Evolutionary conservation across 108 stramenopile genomes (phyloP), one percentile per base, ranked within the genome.

Genomic region (Skeletonema tropicum): DNA sequence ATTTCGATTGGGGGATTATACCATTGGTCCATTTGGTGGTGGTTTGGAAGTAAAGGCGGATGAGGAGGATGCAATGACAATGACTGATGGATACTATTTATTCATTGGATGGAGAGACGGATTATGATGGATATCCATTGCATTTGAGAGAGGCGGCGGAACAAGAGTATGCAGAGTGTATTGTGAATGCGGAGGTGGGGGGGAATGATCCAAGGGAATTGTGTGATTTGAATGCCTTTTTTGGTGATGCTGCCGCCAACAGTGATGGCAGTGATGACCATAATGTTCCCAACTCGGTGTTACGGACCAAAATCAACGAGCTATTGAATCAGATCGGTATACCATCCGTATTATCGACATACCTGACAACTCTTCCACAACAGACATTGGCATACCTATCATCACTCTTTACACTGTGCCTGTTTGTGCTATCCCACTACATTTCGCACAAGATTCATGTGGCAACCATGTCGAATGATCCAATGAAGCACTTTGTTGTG

Each of bases 401-500:
- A 31, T 83, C 82, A 29, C 46, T 83, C 35, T 62, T 76, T 9
- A 71, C 71, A 45, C 57, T 76, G 52, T 35, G 71, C 13, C 42
- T 83, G 19, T 68, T 76, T 60, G 49, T 76, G n/a, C 58, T 64
- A 5, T 73, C 75, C 0, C 75, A 76, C 60, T 69, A 68, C 45
- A 42, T 83, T 19, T 55, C 75, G 2, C 71, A 76, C 32, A 72
- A 73, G 48, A 73, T 77, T 12, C 52, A 70, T 29, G 8, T 64
- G 19, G 63, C 64, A 13, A 30, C 68, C 2, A 39, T 77, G 55
- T 46, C 31, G 8, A 64, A 77, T 63, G 69, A 77, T 38, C 76
- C 76, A 38, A 77, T 77, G 76, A 76, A 73, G 41, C 75, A 76
- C 66, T 73, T 76, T 63, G 74, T 75, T 1, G 31, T 70, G 46